phyloP scores from a whole-genome alignment of 306 rosid species.

The Acacia melanoxylon region DNA sequence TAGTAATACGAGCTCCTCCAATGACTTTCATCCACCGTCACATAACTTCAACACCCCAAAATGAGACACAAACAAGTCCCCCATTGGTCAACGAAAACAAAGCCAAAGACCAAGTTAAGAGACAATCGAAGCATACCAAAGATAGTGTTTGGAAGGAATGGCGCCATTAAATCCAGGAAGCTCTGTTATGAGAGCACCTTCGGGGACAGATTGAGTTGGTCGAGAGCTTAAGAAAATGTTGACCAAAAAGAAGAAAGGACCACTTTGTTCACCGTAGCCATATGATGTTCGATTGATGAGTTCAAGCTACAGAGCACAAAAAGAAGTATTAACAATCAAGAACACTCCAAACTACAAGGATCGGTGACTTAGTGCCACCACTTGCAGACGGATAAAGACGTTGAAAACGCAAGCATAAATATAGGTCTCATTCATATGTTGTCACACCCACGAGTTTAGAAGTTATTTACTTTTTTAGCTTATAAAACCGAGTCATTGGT shows the following conservation, averaged over 20 bases:
- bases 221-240: background rate
- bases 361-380: background rate
- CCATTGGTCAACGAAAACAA: background rate
- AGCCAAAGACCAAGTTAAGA: background rate
- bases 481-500: too few species aligned
- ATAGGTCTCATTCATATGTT: too few species aligned
- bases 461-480: too few species aligned
- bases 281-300: background rate
- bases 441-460: too few species aligned
- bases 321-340: background rate
- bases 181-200: slow-evolving; percentile 6
- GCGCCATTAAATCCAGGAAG: slow-evolving; percentile 27
- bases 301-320: background rate
- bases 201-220: slow-evolving; percentile 20
- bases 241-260: background rate
- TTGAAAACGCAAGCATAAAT: background rate
- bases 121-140: background rate
- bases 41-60: slow-evolving; percentile 17
- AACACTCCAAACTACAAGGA: background rate
- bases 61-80: background rate
- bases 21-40: slow-evolving; percentile 35
- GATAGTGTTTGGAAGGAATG: slow-evolving; percentile 24
- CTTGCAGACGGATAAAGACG: background rate
- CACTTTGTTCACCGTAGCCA: background rate
- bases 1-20: slow-evolving; percentile 79